phyloP scores from a whole-genome alignment of 345 rosid genomes.

The Eucalyptus regnans region DNA sequence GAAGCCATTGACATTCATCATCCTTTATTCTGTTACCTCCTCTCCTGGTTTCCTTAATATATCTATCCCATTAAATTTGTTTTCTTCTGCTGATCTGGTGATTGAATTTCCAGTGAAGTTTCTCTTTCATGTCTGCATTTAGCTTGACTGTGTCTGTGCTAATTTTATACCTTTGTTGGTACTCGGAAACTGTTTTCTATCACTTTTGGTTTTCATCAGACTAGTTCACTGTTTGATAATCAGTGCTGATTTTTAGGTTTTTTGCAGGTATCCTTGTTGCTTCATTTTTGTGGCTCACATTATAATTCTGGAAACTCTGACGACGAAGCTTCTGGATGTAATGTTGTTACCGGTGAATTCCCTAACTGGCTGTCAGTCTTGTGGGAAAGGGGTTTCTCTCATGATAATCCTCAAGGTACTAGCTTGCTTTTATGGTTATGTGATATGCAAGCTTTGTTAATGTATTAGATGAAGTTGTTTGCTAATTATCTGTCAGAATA shows the following conservation, averaged over 20 bases:
- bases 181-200: neutral
- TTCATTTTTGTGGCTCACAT: slow-evolving; percentile 41
- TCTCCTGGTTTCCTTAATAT: neutral
- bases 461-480: neutral
- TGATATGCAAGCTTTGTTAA: neutral
- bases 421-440: slow-evolving; percentile 1
- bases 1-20: neutral
- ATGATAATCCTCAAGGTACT: slow-evolving; percentile 89
- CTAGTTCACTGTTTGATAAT: neutral
- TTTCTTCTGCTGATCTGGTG: neutral
- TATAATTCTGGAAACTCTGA: slow-evolving; percentile 31
- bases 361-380: slow-evolving; percentile 74
- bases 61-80: neutral
- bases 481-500: neutral
- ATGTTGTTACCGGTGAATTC: slow-evolving; percentile 22
- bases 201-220: neutral
- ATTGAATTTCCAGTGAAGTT: neutral
- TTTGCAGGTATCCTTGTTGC: slow-evolving; percentile 53
- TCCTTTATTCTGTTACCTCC: neutral
- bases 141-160: neutral
- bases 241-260: neutral
- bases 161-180: neutral
- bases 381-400: slow-evolving; percentile 78
- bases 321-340: slow-evolving; percentile 12
- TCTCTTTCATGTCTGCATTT: neutral